These are phyloP conservation scores for Leersia perrieri DNA, from an alignment of 176 grass and related monocot species.

Conservation along the genomic window DNA sequence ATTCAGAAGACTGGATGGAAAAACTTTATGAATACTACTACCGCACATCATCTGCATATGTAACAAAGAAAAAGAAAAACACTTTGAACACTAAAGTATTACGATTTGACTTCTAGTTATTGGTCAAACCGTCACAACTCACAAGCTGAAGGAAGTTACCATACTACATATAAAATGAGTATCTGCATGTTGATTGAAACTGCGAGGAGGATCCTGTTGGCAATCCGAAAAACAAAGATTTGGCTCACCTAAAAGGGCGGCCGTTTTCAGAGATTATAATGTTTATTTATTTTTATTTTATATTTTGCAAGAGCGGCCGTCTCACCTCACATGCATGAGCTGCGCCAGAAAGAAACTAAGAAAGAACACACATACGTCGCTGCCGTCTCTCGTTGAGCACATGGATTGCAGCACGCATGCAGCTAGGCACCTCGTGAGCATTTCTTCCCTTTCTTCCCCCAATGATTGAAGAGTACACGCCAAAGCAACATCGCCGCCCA, in stretches of 20 bases:
- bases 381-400: conserved; percentile 13
- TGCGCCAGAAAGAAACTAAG: neutral
- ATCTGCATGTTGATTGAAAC: neutral
- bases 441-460: neutral
- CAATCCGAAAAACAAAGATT: conserved; percentile 31
- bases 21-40: neutral
- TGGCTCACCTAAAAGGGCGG: conserved; percentile 40
- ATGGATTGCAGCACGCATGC: conserved; percentile 22
- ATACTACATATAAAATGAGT: neutral
- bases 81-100: neutral
- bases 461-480: conserved; percentile 34
- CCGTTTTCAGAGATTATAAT: neutral
- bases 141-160: neutral
- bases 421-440: neutral
- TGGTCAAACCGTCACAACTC: neutral
- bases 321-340: conserved; percentile 29
- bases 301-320: conserved; percentile 7
- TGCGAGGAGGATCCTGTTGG: conserved; percentile 22
- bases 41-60: neutral
- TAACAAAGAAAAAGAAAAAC: neutral
- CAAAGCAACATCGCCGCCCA: neutral
- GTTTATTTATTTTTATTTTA: too few relatives aligned
- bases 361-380: neutral
- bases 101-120: neutral
- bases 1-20: neutral